Percentiles rank a stretch among this genome's conserved stretches.
Conservation (phyloP, 176 grass and related monocot species). For the Elaeis guineensis region DNA sequence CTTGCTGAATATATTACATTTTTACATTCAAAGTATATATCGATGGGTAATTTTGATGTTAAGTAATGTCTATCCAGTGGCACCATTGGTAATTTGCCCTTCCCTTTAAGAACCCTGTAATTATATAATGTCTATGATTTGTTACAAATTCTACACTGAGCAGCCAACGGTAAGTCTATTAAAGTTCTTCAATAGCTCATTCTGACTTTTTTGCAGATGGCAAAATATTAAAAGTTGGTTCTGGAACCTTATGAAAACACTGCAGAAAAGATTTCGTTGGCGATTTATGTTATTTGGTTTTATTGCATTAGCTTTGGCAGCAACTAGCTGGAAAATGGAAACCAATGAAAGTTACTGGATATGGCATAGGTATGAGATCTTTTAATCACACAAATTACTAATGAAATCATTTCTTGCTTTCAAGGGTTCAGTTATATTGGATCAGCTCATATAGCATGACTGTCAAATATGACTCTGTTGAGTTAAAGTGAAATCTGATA, state of each 20-base stretch:
- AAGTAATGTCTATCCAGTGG: too few relatives aligned
- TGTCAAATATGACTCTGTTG: too few relatives aligned
- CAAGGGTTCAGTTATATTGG: too few relatives aligned
- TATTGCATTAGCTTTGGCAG: constrained; percentile 61
- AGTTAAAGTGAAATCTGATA: too few relatives aligned
- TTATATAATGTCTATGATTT: too few relatives aligned
- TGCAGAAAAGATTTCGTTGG: constrained; percentile 87
- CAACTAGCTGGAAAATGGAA: constrained; percentile 87
- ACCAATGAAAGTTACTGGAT: constrained; percentile 81
- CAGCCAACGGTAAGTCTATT: too few relatives aligned
- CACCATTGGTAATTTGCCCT: too few relatives aligned
- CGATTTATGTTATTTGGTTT: constrained; percentile 66
- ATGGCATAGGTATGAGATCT: constrained; percentile 72
- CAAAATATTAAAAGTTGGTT: constrained; percentile 40
- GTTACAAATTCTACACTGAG: too few relatives aligned
- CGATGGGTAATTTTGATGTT: too few relatives aligned
- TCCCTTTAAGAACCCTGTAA: too few relatives aligned
- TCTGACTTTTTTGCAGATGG: constrained; percentile 46
- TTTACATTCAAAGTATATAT: too few relatives aligned
- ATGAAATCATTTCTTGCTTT: neutral
- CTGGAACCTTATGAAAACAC: constrained; percentile 44
- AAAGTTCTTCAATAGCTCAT: neutral
- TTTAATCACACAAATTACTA: constrained; percentile 1
- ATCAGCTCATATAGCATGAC: too few relatives aligned
- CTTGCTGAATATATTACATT: neutral